Evolutionary conservation across 2,329 filamentous ascomycete genomes (phyloP).

Genomic region (Curvularia hawaiiensis): DNA sequence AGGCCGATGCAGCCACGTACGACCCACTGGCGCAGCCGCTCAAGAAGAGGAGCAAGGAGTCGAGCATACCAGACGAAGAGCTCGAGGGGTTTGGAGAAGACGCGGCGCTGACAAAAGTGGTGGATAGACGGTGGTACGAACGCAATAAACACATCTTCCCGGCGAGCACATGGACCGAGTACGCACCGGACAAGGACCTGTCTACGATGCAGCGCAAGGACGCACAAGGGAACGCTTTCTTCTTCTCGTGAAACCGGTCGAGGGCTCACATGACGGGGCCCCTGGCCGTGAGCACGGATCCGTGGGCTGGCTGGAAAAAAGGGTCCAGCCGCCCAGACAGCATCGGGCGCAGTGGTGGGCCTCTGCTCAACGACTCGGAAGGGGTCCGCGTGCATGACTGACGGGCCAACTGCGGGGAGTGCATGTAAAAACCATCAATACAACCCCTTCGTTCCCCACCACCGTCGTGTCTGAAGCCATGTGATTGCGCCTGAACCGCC

Average conservation of each 20-base stretch:
- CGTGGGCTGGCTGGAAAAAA: not conserved
- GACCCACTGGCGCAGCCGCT: slow-evolving; percentile 50
- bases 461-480: slow-evolving; percentile 29
- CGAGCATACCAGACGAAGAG: slow-evolving; percentile 52
- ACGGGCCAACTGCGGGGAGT: slow-evolving; percentile 7
- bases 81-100: slow-evolving; percentile 80
- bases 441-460: slow-evolving; percentile 14
- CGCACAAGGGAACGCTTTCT: slow-evolving; percentile 88
- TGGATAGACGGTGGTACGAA: slow-evolving; percentile 96
- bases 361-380: slow-evolving; percentile 6
- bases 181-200: slow-evolving; percentile 89
- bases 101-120: slow-evolving; percentile 84
- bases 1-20: slow-evolving; percentile 38
- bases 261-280: not conserved
- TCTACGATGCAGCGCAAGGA: slow-evolving; percentile 78
- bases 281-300: not conserved
- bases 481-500: slow-evolving; percentile 22
- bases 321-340: slow-evolving; percentile 10
- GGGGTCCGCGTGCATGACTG: not conserved
- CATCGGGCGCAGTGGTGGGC: slow-evolving; percentile 1
- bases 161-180: slow-evolving; percentile 93
- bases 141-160: slow-evolving; percentile 98
- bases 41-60: slow-evolving; percentile 41
- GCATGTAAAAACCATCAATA: slow-evolving; percentile 19
- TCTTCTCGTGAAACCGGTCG: slow-evolving; percentile 53